phyloP scores from a whole-genome alignment of 805 yeast genomes.

The Teunomyces stri region DNA sequence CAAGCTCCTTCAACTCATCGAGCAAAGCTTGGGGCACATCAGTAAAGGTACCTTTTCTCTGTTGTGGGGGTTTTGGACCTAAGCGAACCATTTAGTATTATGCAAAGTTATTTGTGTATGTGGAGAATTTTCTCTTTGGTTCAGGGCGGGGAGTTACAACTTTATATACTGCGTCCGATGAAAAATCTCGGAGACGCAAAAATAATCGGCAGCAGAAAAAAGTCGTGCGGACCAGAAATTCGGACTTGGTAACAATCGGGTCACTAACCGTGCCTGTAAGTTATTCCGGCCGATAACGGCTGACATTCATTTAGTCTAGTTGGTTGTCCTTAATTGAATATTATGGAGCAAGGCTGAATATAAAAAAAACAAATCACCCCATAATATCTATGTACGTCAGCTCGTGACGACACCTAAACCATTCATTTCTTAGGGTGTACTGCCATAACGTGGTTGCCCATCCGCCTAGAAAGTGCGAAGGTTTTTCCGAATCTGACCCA shows the following conservation, averaged over 20 bases:
- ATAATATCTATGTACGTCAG: neutral
- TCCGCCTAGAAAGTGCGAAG: neutral
- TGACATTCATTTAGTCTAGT: neutral
- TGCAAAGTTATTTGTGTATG: neutral
- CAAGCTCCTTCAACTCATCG: conserved; percentile 56
- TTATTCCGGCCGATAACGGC: neutral
- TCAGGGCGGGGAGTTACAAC: neutral
- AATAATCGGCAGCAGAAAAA: neutral
- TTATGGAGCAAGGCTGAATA: neutral
- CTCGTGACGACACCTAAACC: neutral
- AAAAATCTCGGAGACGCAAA: conserved; percentile 4
- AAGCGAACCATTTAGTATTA: conserved; percentile 63
- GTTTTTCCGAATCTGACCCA: neutral
- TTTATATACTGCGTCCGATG: conserved; percentile 1
- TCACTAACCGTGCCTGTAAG: neutral
- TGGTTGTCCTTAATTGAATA: neutral
- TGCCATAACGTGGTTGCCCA: neutral
- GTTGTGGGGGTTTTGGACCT: conserved; percentile 81
- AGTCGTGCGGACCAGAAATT: conserved; percentile 1
- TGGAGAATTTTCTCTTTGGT: neutral
- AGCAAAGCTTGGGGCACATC: conserved; percentile 66
- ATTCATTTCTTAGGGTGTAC: neutral
- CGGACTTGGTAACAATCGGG: neutral
- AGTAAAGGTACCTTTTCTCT: conserved; percentile 61
- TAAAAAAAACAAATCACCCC: neutral